Evolutionary conservation across 2,329 filamentous ascomycete species (phyloP).

Genomic region (Colletotrichum eremochloae): DNA sequence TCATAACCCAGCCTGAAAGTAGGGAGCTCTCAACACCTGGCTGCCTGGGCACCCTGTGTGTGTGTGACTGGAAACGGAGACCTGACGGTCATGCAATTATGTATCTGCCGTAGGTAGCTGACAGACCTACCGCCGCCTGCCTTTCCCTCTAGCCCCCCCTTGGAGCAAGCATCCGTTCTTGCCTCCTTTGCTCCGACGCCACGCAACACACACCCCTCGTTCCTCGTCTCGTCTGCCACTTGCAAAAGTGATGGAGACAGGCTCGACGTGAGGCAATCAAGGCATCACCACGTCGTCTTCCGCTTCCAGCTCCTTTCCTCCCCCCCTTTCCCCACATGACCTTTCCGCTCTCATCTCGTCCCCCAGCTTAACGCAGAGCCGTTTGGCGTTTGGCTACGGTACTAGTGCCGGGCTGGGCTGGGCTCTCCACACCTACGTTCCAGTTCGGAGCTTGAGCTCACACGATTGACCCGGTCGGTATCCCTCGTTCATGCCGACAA

Average conservation of each 20-base stretch:
- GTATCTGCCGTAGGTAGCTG: constrained; percentile 31
- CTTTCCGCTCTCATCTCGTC: constrained; percentile 19
- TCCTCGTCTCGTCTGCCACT: constrained; percentile 4
- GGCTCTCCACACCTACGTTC: constrained; percentile 16
- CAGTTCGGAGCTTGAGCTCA: constrained; percentile 25
- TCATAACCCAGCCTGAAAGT: constrained; percentile 30
- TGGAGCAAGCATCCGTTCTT: constrained; percentile 19
- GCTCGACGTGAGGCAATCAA: background rate
- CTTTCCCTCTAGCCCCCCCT: constrained; percentile 13
- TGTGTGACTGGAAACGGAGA: constrained; percentile 31
- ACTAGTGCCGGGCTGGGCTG: background rate
- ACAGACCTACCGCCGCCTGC: constrained; percentile 5
- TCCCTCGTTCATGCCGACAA: constrained; percentile 22
- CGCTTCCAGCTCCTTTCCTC: constrained; percentile 13
- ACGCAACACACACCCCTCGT: constrained; percentile 7
- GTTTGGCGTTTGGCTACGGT: constrained; percentile 34
- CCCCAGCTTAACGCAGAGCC: constrained; percentile 28
- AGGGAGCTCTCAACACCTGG: constrained; percentile 21
- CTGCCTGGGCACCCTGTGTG: background rate
- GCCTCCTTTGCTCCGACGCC: constrained; percentile 31
- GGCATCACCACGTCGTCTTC: background rate
- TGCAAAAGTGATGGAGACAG: constrained; percentile 2
- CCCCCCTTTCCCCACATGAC: constrained; percentile 19
- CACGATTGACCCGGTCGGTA: constrained; percentile 7
- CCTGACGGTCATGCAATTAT: constrained; percentile 13